Percentiles rank a stretch among this genome's conserved stretches.
Evolutionary conservation across 768 basidiomycete genomes (phyloP).

Genomic region (Russula lepida): DNA sequence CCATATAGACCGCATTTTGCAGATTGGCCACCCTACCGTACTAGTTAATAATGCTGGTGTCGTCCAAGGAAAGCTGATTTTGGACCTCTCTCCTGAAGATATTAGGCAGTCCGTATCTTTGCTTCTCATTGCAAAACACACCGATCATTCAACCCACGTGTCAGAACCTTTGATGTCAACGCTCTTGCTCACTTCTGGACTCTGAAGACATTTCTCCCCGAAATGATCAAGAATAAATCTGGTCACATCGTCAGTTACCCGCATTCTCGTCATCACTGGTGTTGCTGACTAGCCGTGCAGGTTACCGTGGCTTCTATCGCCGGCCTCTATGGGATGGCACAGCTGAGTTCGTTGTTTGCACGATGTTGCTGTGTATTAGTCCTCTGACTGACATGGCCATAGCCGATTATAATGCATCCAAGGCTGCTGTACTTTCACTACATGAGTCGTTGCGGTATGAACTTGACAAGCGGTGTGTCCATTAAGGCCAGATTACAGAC

Average conservation of each 20-base stretch:
- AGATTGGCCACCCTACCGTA: conserved; percentile 86
- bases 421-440: conserved; percentile 76
- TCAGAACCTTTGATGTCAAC: conserved; percentile 85
- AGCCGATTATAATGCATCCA: conserved; percentile 91
- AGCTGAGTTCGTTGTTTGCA: conserved; percentile 51
- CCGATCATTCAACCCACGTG: background rate
- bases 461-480: conserved; percentile 62
- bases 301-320: conserved; percentile 72
- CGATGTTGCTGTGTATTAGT: background rate
- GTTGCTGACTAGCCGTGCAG: conserved; percentile 31
- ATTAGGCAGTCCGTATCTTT: conserved; percentile 56
- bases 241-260: conserved; percentile 74
- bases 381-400: background rate
- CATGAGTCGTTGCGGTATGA: conserved; percentile 85
- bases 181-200: conserved; percentile 87
- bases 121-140: background rate
- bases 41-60: conserved; percentile 94
- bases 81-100: conserved; percentile 73
- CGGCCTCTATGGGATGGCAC: conserved; percentile 62
- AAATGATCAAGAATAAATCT: conserved; percentile 62
- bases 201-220: conserved; percentile 86
- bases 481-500: background rate
- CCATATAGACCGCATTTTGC: background rate
- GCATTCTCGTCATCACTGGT: background rate
- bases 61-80: conserved; percentile 78